Conservation (phyloP, 352 stramenopile species). For the Globisporangium perplexum region DNA sequence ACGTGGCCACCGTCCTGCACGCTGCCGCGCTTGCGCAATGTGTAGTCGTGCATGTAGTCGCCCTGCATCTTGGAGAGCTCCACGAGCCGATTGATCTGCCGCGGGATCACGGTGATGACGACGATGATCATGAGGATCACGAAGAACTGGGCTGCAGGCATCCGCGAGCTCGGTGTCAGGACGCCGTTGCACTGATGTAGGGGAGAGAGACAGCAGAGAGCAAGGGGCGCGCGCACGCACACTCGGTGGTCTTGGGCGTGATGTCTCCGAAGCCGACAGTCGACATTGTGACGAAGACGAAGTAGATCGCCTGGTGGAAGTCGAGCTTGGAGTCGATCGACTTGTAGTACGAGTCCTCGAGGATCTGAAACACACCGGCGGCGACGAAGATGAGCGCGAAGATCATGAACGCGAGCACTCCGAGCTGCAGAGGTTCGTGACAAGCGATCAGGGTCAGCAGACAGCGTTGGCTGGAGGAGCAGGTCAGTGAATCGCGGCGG, state of each 20-base stretch:
- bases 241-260: constrained; percentile 34
- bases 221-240: constrained; percentile 12
- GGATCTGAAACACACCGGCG: constrained; percentile 46
- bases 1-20: constrained; percentile 43
- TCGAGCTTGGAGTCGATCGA: constrained; percentile 25
- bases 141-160: constrained; percentile 35
- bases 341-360: constrained; percentile 49
- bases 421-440: constrained; percentile 14
- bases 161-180: not conserved
- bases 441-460: not conserved
- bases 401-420: constrained; percentile 51
- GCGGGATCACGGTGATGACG: constrained; percentile 51
- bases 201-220: not conserved
- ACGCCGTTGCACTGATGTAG: too few species aligned
- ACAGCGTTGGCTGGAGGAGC: not conserved
- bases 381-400: constrained; percentile 53
- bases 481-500: not conserved
- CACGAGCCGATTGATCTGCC: constrained; percentile 43
- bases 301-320: constrained; percentile 64
- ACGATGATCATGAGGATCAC: constrained; percentile 58
- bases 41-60: constrained; percentile 50
- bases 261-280: constrained; percentile 66
- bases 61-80: constrained; percentile 43
- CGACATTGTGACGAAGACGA: constrained; percentile 60
- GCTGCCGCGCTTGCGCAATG: constrained; percentile 22